Evolutionary conservation across 306 rosid species (phyloP).

Genomic region (Pterocarpus santalinus): DNA sequence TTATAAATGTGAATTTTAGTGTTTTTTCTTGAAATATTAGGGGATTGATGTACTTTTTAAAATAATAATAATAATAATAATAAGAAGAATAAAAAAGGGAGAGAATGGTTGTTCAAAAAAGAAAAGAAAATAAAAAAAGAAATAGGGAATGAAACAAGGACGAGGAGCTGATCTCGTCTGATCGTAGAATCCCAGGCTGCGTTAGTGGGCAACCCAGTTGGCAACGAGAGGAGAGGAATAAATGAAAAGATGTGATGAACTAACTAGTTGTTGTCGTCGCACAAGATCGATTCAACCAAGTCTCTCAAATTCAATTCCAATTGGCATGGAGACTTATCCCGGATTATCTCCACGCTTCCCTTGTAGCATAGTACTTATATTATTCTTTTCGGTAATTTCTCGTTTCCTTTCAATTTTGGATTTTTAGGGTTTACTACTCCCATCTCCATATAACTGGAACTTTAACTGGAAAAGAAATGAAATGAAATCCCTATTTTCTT

Average conservation of each 20-base stretch:
- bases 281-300: conserved; percentile 12
- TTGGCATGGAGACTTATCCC: conserved; percentile 36
- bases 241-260: neutral
- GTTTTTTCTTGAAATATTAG: too few species aligned
- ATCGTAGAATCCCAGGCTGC: neutral
- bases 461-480: conserved; percentile 9
- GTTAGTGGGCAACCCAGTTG: neutral
- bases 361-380: conserved; percentile 49
- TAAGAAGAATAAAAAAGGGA: too few species aligned
- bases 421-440: conserved; percentile 41
- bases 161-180: neutral
- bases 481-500: neutral
- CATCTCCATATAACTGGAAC: neutral
- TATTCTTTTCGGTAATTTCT: conserved; percentile 54
- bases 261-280: conserved; percentile 6
- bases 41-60: too few species aligned
- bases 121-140: neutral
- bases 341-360: conserved; percentile 13
- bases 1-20: too few species aligned
- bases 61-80: too few species aligned
- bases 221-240: neutral
- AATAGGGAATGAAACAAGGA: neutral
- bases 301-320: conserved; percentile 17
- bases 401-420: neutral
- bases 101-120: too few species aligned